Conservation (phyloP, 192 early-diverging fungal species). For the Martensiomyces pterosporus region DNA sequence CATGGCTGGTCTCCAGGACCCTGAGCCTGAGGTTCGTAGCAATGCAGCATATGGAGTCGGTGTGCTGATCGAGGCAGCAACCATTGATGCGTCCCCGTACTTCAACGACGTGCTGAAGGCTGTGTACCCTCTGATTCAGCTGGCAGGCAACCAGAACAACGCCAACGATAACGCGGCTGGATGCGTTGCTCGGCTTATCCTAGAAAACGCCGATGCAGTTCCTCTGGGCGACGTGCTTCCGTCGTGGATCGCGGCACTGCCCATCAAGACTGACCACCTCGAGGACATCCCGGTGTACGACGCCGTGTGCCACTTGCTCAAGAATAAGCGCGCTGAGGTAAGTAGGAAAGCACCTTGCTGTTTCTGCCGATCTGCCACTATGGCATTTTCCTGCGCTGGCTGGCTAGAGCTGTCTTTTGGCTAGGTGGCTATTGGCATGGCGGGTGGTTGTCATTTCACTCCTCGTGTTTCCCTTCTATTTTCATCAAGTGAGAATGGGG, state of each 20-base stretch:
- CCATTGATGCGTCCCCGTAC: conserved; percentile 64
- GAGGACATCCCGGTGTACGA: conserved; percentile 77
- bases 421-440: too few relatives aligned
- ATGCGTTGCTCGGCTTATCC: conserved; percentile 71
- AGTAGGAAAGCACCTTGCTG: too few relatives aligned
- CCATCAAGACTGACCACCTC: conserved; percentile 69
- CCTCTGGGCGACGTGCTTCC: conserved; percentile 69
- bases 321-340: conserved; percentile 40
- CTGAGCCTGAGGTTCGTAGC: conserved; percentile 78
- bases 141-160: conserved; percentile 41
- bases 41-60: conserved; percentile 84
- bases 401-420: too few relatives aligned
- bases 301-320: conserved; percentile 62
- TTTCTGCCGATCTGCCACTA: too few relatives aligned
- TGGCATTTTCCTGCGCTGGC: too few relatives aligned
- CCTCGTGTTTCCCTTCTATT: too few relatives aligned
- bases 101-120: conserved; percentile 60
- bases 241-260: conserved; percentile 62
- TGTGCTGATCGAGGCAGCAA: conserved; percentile 62
- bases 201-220: conserved; percentile 63
- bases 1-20: conserved; percentile 66
- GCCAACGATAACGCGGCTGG: conserved; percentile 73
- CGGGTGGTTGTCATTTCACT: too few relatives aligned
- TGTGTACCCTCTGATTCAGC: conserved; percentile 61
- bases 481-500: too few relatives aligned